Conservation (phyloP, 2,329 filamentous ascomycete genomes). For the Pseudogymnoascus sp. region DNA sequence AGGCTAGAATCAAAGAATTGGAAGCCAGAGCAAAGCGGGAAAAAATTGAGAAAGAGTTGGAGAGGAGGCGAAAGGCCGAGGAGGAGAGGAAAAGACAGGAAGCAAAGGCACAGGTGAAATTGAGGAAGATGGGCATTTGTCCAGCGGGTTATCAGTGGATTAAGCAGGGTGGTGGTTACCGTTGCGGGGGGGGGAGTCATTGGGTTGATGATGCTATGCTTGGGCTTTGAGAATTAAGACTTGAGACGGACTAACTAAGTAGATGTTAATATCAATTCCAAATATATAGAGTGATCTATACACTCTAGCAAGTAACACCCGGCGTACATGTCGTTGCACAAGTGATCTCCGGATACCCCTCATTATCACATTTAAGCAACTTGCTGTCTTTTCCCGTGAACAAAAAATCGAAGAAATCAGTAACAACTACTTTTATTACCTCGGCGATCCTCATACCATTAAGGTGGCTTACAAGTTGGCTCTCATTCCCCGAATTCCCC, state of each 20-base stretch:
- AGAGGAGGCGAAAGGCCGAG: conserved; percentile 27
- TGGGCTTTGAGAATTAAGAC: conserved; percentile 9
- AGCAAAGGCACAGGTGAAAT: conserved; percentile 35
- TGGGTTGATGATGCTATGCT: conserved; percentile 37
- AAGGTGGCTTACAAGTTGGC: conserved; percentile 22
- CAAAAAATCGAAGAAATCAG: conserved; percentile 25
- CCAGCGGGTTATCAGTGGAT: conserved; percentile 52
- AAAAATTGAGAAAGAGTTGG: conserved; percentile 26
- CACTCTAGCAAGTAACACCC: background rate
- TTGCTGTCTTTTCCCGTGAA: conserved; percentile 15
- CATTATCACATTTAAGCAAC: conserved; percentile 11
- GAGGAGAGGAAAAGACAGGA: conserved; percentile 32
- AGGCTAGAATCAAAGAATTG: conserved; percentile 23
- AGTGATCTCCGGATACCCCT: conserved; percentile 19
- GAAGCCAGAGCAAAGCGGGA: conserved; percentile 24
- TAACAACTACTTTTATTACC: conserved; percentile 24
- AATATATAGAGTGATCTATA: background rate
- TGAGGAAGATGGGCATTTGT: conserved; percentile 48
- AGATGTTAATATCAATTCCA: background rate
- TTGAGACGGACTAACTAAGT: too few relatives aligned
- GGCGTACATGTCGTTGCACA: background rate
- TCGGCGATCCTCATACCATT: conserved; percentile 22
- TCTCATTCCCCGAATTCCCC: conserved; percentile 13
- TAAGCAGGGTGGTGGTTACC: conserved; percentile 47
- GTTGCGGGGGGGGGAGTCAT: conserved; percentile 55